Conservation (phyloP, 2,329 filamentous ascomycete species). For the Colletotrichum simmondsii region DNA sequence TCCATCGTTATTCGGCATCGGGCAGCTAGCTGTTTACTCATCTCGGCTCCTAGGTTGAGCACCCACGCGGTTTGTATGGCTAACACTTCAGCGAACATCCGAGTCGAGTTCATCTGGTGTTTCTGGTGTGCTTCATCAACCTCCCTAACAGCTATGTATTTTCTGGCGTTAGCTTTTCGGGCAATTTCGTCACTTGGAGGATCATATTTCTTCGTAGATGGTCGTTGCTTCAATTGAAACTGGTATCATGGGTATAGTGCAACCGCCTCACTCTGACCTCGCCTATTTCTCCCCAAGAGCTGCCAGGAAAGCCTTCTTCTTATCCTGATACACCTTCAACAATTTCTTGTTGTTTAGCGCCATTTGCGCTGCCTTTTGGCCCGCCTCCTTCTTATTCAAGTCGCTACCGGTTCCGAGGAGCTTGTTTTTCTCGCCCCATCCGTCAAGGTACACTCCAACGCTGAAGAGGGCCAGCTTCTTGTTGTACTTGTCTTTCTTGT, state of each 20-base stretch:
- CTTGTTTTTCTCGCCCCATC: slow-evolving; percentile 74
- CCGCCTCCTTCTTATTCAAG: slow-evolving; percentile 76
- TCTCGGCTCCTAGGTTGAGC: neutral
- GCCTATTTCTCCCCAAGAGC: slow-evolving; percentile 11
- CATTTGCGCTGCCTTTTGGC: slow-evolving; percentile 71
- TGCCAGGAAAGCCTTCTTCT: slow-evolving; percentile 56
- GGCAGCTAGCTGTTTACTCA: neutral
- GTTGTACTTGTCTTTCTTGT: slow-evolving; percentile 62
- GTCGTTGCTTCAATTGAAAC: neutral
- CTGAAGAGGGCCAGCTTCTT: slow-evolving; percentile 67
- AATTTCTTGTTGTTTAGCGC: slow-evolving; percentile 76
- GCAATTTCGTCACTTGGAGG: no score
- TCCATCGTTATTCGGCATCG: slow-evolving; percentile 17
- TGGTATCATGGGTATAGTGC: slow-evolving; percentile 15
- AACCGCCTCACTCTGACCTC: neutral
- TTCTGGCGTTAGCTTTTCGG: no score
- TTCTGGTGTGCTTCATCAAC: neutral
- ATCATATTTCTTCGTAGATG: no score
- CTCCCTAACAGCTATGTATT: neutral
- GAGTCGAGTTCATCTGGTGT: neutral
- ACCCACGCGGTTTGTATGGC: neutral
- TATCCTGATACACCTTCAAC: slow-evolving; percentile 60
- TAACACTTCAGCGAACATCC: neutral
- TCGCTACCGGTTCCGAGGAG: slow-evolving; percentile 73
- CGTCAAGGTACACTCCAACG: slow-evolving; percentile 73